Evolutionary conservation across 306 rosid species (phyloP).

Genomic region (Dicorynia guianensis): DNA sequence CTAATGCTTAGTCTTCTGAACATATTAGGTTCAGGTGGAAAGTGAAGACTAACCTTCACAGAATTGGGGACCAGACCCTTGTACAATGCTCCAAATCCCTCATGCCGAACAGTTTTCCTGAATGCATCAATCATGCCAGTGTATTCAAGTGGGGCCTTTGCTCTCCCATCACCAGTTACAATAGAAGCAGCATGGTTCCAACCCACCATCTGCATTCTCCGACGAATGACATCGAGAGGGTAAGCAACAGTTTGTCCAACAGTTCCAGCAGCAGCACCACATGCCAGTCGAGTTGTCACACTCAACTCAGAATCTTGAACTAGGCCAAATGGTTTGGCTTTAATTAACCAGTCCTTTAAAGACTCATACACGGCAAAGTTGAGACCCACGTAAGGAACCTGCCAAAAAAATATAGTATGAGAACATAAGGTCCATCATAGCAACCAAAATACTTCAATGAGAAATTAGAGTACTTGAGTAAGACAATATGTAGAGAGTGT

Average conservation of each 20-base stretch:
- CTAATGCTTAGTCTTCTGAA: no score
- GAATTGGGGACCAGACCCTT: slow-evolving; percentile 99
- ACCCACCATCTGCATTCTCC: slow-evolving; percentile 99
- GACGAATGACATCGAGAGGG: slow-evolving; percentile 97
- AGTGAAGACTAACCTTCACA: slow-evolving; percentile 75
- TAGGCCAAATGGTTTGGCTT: slow-evolving; percentile 76
- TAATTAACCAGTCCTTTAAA: slow-evolving; percentile 84
- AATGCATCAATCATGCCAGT: slow-evolving; percentile 97
- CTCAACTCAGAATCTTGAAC: slow-evolving; percentile 79
- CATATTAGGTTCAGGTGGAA: neutral
- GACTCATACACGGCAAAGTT: slow-evolving; percentile 98
- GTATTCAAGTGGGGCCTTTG: slow-evolving; percentile 76
- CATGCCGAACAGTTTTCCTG: slow-evolving; percentile 91
- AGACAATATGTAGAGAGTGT: neutral
- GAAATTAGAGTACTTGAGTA: slow-evolving; percentile 13
- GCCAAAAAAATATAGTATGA: slow-evolving; percentile 32
- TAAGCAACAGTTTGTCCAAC: slow-evolving; percentile 98
- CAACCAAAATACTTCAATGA: slow-evolving; percentile 17
- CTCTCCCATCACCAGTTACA: slow-evolving; percentile 85
- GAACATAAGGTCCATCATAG: slow-evolving; percentile 31
- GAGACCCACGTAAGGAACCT: slow-evolving; percentile 98
- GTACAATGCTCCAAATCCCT: slow-evolving; percentile 95
- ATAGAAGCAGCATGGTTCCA: slow-evolving; percentile 95
- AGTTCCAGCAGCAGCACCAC: slow-evolving; percentile 99
- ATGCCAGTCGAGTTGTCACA: slow-evolving; percentile 88